Conservation (phyloP, 2,329 filamentous ascomycete species). For the Paramyrothecium roridum region DNA sequence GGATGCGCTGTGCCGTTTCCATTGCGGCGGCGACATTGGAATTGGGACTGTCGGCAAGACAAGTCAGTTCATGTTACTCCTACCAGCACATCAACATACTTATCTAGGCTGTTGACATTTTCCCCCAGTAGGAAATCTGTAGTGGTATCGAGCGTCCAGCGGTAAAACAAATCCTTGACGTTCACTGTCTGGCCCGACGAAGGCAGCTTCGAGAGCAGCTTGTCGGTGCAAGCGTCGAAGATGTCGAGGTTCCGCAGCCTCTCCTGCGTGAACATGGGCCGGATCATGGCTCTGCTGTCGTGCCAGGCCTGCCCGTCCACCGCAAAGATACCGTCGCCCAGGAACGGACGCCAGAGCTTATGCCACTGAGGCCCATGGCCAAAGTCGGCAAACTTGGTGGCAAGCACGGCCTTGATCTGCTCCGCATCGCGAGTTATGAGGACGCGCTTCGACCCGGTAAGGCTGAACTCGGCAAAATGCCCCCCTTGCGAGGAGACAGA, state of each 20-base stretch:
- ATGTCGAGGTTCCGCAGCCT: slow-evolving; percentile 77
- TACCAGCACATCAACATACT: not conserved
- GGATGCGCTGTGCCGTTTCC: slow-evolving; percentile 71
- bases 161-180: slow-evolving; percentile 74
- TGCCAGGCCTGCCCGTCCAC: slow-evolving; percentile 82
- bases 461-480: slow-evolving; percentile 14
- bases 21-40: slow-evolving; percentile 79
- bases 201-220: slow-evolving; percentile 65
- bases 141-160: slow-evolving; percentile 79
- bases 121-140: slow-evolving; percentile 84
- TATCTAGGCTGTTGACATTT: slow-evolving; percentile 50
- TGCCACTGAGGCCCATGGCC: slow-evolving; percentile 79
- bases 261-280: slow-evolving; percentile 84
- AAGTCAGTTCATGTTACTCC: no score
- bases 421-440: slow-evolving; percentile 80
- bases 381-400: slow-evolving; percentile 79
- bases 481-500: slow-evolving; percentile 1
- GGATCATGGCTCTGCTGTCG: slow-evolving; percentile 72
- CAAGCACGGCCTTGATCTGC: slow-evolving; percentile 88
- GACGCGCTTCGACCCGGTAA: slow-evolving; percentile 39
- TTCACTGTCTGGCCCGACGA: slow-evolving; percentile 62
- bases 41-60: slow-evolving; percentile 43
- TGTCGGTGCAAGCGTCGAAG: slow-evolving; percentile 75
- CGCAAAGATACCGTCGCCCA: slow-evolving; percentile 73
- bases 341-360: slow-evolving; percentile 68